phyloP scores from a whole-genome alignment of 768 basidiomycete genomes.

The Steccherinum ochraceum region DNA sequence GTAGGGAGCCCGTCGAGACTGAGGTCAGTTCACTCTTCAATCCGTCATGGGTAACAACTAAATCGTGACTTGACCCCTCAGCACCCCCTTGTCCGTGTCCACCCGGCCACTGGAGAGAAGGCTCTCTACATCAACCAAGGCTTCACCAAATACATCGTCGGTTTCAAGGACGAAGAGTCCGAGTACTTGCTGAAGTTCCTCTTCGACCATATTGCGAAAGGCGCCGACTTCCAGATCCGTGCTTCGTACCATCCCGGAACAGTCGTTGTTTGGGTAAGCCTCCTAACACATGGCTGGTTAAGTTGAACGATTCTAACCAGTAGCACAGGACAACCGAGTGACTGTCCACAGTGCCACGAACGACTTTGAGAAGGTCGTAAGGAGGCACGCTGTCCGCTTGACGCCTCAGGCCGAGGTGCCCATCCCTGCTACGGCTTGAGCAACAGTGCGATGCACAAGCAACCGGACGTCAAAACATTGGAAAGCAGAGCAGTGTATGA shows the following conservation, averaged over 20 bases:
- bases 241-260: conserved; percentile 46
- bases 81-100: conserved; percentile 51
- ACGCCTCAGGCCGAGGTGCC: conserved; percentile 46
- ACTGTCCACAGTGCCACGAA: conserved; percentile 39
- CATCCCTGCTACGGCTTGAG: conserved; percentile 21
- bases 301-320: conserved; percentile 2
- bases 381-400: conserved; percentile 40
- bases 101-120: conserved; percentile 61
- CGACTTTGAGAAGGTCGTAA: conserved; percentile 31
- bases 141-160: conserved; percentile 49
- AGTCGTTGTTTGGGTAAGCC: conserved; percentile 48
- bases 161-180: conserved; percentile 49
- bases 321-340: conserved; percentile 37
- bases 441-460: background rate
- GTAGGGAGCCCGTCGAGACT: conserved; percentile 30
- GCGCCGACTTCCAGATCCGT: conserved; percentile 44
- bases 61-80: conserved; percentile 9
- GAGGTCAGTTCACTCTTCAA: conserved; percentile 20
- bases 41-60: background rate
- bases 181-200: conserved; percentile 50
- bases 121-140: conserved; percentile 52
- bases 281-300: conserved; percentile 3
- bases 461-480: too few species aligned
- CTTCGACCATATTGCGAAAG: conserved; percentile 45
- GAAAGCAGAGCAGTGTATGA: too few species aligned